These are phyloP conservation scores for Pseudogymnoascus sp. DNA, from an alignment of 2,329 filamentous ascomycete genomes.

Conservation along the genomic window DNA sequence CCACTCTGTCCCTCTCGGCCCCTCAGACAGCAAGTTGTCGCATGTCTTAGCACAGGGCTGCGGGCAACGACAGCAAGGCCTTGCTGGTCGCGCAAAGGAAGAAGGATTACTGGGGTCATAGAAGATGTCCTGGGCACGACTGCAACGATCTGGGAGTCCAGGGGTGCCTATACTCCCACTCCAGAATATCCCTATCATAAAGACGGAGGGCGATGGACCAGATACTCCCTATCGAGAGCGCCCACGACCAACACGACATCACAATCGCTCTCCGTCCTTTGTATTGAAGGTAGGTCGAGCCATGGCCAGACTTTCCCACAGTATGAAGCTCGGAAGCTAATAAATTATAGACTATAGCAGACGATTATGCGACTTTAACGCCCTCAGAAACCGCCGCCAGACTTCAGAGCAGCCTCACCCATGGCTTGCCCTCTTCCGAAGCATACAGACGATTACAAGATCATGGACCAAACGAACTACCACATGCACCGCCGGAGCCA, in stretches of 20 bases:
- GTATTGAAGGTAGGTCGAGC: constrained; percentile 25
- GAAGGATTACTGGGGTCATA: constrained; percentile 13
- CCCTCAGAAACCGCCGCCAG: constrained; percentile 67
- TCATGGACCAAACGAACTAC: constrained; percentile 87
- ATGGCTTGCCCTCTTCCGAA: constrained; percentile 73
- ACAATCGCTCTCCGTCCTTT: constrained; percentile 26
- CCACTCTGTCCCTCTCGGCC: background rate
- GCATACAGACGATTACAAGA: constrained; percentile 70
- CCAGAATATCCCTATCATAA: constrained; percentile 23
- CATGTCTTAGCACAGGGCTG: constrained; percentile 27
- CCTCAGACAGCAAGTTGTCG: constrained; percentile 10
- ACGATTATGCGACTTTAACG: constrained; percentile 59
- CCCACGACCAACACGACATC: constrained; percentile 22
- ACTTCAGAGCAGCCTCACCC: constrained; percentile 71
- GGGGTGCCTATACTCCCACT: constrained; percentile 24
- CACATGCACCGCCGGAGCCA: constrained; percentile 86
- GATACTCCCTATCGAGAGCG: constrained; percentile 21
- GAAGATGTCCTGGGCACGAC: constrained; percentile 27
- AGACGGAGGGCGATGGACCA: constrained; percentile 21
- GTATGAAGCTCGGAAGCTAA: background rate
- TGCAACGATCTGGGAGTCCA: constrained; percentile 25
- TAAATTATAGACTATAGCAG: constrained; percentile 35
- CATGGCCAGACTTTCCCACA: background rate
- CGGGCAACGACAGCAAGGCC: constrained; percentile 24
- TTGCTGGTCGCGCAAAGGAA: constrained; percentile 25